These are phyloP conservation scores for Metschnikowia orientalis DNA, from an alignment of 805 yeast genomes.

Conservation along the genomic window DNA sequence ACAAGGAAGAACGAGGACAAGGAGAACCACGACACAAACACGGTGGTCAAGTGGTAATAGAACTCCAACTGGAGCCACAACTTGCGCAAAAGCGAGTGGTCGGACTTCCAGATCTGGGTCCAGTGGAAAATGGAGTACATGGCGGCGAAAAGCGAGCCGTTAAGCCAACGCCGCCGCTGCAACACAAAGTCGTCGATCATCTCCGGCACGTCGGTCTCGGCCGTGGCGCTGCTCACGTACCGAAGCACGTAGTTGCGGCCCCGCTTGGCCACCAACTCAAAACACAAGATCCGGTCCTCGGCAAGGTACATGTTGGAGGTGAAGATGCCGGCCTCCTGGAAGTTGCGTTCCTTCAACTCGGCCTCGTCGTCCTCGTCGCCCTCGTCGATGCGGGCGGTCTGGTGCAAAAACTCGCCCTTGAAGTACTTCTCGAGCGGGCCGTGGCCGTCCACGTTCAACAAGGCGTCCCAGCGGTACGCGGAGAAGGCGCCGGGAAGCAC, in stretches of 20 bases:
- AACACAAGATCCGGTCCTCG: conserved; percentile 64
- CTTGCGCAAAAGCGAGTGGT: conserved; percentile 78
- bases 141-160: conserved; percentile 97
- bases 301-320: conserved; percentile 68
- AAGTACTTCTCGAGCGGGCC: conserved; percentile 65
- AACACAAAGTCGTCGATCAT: conserved; percentile 89
- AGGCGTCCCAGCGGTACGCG: conserved; percentile 57
- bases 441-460: conserved; percentile 48
- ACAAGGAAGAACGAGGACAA: conserved; percentile 88
- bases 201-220: conserved; percentile 97
- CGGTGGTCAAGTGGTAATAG: conserved; percentile 74
- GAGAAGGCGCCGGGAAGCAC: conserved; percentile 70
- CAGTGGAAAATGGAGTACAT: conserved; percentile 82
- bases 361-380: conserved; percentile 45
- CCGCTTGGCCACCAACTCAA: conserved; percentile 63
- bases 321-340: conserved; percentile 51
- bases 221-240: conserved; percentile 88
- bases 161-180: conserved; percentile 97
- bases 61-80: conserved; percentile 82
- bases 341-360: conserved; percentile 27
- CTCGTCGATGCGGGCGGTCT: conserved; percentile 51
- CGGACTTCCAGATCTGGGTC: conserved; percentile 82
- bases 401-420: conserved; percentile 58
- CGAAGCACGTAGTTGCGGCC: conserved; percentile 84
- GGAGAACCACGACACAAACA: conserved; percentile 88